A percentile compares a stretch with the other conserved stretches of the same genome.
These are phyloP conservation scores for Hibiscus syriacus DNA, from an alignment of 345 rosid genomes.

Conservation along the genomic window DNA sequence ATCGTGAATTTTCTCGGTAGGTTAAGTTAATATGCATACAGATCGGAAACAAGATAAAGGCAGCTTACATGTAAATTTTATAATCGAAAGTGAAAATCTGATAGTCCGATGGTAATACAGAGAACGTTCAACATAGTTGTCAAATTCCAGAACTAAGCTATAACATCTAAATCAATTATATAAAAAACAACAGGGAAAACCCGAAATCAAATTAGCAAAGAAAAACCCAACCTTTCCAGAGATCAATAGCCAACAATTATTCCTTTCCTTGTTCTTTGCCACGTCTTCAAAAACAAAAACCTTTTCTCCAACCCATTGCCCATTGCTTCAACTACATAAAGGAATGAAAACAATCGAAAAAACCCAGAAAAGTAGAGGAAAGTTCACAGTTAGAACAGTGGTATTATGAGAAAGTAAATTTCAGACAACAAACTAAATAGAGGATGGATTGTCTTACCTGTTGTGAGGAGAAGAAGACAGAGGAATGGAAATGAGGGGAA, in stretches of 20 bases:
- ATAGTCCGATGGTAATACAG: not conserved
- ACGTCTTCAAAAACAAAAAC: conserved; percentile 40
- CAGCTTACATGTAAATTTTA: not conserved
- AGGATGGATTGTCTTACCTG: not conserved
- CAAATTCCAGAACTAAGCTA: not conserved
- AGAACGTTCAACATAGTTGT: not conserved
- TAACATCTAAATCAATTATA: not conserved
- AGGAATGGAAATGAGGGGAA: not conserved
- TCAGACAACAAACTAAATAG: not conserved
- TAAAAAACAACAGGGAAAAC: not conserved
- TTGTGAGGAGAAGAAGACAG: not conserved
- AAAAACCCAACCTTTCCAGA: conserved; percentile 46
- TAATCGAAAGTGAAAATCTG: not conserved
- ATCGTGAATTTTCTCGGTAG: too few species aligned
- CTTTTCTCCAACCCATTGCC: conserved; percentile 21
- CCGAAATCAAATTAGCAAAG: not conserved
- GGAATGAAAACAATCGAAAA: not conserved
- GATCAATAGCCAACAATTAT: conserved; percentile 62
- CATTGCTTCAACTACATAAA: conserved; percentile 16
- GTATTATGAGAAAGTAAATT: not conserved
- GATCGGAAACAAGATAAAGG: not conserved
- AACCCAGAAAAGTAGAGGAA: not conserved
- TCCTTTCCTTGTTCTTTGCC: conserved; percentile 42
- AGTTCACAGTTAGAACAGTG: not conserved
- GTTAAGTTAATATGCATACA: too few species aligned